These are phyloP conservation scores for Penicillium bovifimosum DNA, from an alignment of 495 filamentous ascomycete species.

Conservation along the genomic window DNA sequence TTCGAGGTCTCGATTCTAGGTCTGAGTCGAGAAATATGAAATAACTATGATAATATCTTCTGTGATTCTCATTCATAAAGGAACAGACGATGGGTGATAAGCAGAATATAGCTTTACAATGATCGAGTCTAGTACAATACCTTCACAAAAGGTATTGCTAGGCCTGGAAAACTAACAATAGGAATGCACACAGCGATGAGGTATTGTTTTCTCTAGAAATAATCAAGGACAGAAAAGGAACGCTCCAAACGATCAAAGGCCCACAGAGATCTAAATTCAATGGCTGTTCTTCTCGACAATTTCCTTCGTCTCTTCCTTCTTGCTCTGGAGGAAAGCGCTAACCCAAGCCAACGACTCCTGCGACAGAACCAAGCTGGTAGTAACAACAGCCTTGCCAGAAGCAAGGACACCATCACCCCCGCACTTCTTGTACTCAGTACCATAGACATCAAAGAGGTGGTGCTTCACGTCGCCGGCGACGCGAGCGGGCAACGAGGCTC, in stretches of 20 bases:
- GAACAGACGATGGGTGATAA: too few relatives aligned
- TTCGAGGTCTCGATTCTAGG: background rate
- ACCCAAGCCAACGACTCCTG: slow-evolving; percentile 59
- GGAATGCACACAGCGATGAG: slow-evolving; percentile 3
- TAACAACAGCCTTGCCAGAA: slow-evolving; percentile 67
- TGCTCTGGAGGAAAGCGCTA: slow-evolving; percentile 47
- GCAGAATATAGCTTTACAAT: background rate
- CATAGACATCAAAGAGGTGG: slow-evolving; percentile 69
- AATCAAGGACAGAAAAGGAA: slow-evolving; percentile 6
- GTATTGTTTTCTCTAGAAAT: slow-evolving; percentile 28
- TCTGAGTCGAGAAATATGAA: background rate
- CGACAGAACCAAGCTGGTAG: slow-evolving; percentile 66
- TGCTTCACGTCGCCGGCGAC: slow-evolving; percentile 64
- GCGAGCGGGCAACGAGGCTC: slow-evolving; percentile 61
- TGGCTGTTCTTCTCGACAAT: slow-evolving; percentile 47
- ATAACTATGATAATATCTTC: too few relatives aligned
- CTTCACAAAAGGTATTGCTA: background rate
- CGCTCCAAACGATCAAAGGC: background rate
- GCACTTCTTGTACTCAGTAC: slow-evolving; percentile 70
- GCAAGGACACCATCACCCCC: slow-evolving; percentile 62
- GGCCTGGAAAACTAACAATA: background rate
- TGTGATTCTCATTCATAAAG: too few relatives aligned
- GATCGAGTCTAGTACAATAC: background rate
- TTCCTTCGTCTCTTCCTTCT: slow-evolving; percentile 59
- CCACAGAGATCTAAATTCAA: slow-evolving; percentile 13